These are phyloP conservation scores for Capniomyces stellatus DNA, from an alignment of 371 early-diverging fungal genomes.

Conservation along the genomic window DNA sequence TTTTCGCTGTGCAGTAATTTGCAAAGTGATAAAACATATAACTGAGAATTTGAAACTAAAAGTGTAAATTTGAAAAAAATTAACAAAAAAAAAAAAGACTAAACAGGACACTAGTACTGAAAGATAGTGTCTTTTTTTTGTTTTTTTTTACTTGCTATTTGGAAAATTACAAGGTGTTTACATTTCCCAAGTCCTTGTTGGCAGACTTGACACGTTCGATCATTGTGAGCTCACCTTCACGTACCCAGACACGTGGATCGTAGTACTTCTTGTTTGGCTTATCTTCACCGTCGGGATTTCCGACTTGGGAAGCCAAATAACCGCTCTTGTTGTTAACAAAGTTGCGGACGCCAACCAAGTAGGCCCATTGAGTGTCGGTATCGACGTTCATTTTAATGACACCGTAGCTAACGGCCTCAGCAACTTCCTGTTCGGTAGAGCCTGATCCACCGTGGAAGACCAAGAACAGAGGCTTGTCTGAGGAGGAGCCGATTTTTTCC, in stretches of 20 bases:
- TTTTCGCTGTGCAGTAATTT: no score
- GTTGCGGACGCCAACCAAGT: slow-evolving; percentile 51
- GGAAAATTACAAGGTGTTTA: slow-evolving; percentile 39
- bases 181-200: slow-evolving; percentile 57
- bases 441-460: slow-evolving; percentile 93
- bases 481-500: slow-evolving; percentile 33
- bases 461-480: slow-evolving; percentile 65
- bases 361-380: slow-evolving; percentile 72
- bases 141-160: no score
- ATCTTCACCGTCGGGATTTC: slow-evolving; percentile 74
- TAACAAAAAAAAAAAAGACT: no score
- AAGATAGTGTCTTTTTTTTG: no score
- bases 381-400: slow-evolving; percentile 93
- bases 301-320: slow-evolving; percentile 73
- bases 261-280: slow-evolving; percentile 92
- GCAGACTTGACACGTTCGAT: slow-evolving; percentile 55
- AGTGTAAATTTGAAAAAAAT: no score
- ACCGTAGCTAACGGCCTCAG: slow-evolving; percentile 58
- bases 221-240: slow-evolving; percentile 74
- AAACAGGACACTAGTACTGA: no score
- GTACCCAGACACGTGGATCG: slow-evolving; percentile 78
- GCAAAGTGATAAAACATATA: no score
- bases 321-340: slow-evolving; percentile 50
- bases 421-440: slow-evolving; percentile 59
- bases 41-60: no score